Base-by-base conservation (phyloP, 306 rosid species). In the Trichosanthes truncata region DNA sequence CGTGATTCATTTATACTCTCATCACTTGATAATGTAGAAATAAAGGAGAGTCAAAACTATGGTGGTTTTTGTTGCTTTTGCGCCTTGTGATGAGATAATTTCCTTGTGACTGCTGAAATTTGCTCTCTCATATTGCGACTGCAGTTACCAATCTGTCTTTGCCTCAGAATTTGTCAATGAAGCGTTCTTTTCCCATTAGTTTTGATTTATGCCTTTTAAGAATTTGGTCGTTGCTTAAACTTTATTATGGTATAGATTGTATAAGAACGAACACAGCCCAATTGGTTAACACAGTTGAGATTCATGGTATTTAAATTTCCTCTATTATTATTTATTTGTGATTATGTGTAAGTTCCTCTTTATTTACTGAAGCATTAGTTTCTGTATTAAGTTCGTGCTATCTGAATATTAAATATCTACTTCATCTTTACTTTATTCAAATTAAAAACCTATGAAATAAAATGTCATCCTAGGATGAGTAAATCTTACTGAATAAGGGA, bases 1-100 rank as follows among this genome's bases (percentile, higher is more conserved):
- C 91, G 17, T 90, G 66, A 85, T 55, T 61, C 61, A 43, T 23
- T 80, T 69, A 18, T 25, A 65, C 36, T 20, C 74, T 29, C 45
- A 61, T 78, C 45, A n/a, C 7, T 78, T 14, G 78, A 48, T 49
- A 61, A 29, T 74, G 26, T 49, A 49, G 78, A 49, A 74, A 74
- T 48, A 38, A 38, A 68, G 79, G 10, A 49, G 65, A 76, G 79
- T 23, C 35, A 38, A 56, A 52, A n/a, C 65, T 56, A 76, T 51
- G 78, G 41, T 49, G 78, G 36, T 46, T 74, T 74, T 74, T 74
- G 38, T 29, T 73, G 35, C 38, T 73, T 73, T 46, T 73, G 59
- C 21, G 3, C 53, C 35, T 23, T 25, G 41, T 74, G 41, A 14
- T 48, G 40, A 48, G 60, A 73, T 26, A 10, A 26, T 71, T 23